A percentile compares a stretch with the other conserved stretches of the same genome.
Conservation (phyloP, 2,329 filamentous ascomycete genomes). For the Colletotrichum brevisporum region DNA sequence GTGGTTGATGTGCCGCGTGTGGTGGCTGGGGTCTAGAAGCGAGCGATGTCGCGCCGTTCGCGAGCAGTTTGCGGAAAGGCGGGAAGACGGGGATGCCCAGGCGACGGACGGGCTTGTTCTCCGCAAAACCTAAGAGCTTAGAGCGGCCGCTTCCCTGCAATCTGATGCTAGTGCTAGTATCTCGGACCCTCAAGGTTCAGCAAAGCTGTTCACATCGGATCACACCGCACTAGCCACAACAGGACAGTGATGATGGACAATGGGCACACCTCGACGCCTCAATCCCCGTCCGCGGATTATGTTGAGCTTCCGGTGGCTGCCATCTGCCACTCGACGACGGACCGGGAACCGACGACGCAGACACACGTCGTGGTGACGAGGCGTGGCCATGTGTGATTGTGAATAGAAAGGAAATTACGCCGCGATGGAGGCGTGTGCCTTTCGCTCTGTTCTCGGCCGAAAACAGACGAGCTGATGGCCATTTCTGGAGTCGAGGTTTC, state of each 20-base stretch:
- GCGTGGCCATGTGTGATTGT: slow-evolving; percentile 1
- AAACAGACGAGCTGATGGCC: slow-evolving; percentile 6
- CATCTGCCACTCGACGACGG: slow-evolving; percentile 11
- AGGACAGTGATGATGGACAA: slow-evolving; percentile 30
- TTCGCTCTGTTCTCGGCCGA: slow-evolving; percentile 1
- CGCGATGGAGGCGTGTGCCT: slow-evolving; percentile 23
- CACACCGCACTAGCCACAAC: slow-evolving; percentile 41
- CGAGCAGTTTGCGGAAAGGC: slow-evolving; percentile 34
- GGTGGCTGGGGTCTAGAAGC: slow-evolving; percentile 38
- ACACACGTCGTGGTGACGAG: slow-evolving; percentile 1
- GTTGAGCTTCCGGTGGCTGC: slow-evolving; percentile 17
- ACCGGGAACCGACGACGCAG: slow-evolving; percentile 8
- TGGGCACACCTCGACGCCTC: slow-evolving; percentile 36
- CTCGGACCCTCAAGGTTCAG: slow-evolving; percentile 38
- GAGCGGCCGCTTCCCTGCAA: slow-evolving; percentile 34
- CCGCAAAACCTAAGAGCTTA: slow-evolving; percentile 31
- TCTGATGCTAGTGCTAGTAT: slow-evolving; percentile 19
- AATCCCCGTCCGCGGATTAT: slow-evolving; percentile 30
- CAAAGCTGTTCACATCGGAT: slow-evolving; percentile 39
- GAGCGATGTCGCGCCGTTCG: slow-evolving; percentile 36
- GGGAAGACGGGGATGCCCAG: slow-evolving; percentile 37
- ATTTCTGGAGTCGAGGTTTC: not conserved
- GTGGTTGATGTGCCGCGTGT: slow-evolving; percentile 32
- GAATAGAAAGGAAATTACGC: slow-evolving; percentile 26
- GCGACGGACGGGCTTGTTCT: slow-evolving; percentile 22